Base-by-base conservation (phyloP, 2,329 filamentous ascomycete species). In the Aureobasidium leucospermi region DNA sequence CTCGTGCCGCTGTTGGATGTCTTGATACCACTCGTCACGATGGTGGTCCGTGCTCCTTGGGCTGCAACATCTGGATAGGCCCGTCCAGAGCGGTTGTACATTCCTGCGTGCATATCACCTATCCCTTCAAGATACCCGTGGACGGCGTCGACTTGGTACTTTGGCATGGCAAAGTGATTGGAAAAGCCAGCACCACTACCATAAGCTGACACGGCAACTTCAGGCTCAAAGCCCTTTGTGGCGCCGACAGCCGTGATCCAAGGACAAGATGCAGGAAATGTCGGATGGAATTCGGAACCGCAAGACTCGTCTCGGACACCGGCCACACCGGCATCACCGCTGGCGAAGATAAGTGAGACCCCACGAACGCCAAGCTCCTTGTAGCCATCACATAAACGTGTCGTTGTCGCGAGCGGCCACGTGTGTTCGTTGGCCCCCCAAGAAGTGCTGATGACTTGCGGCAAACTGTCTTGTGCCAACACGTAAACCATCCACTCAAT, bases 31-130 rank as follows among this genome's bases (percentile, higher is more conserved):
- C 19, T 19, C 19, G 19, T 19, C 19, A 19, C 19, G 45, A 72
- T 71, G 2, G 70, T 73, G 62, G 76, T 79, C 62, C 71, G 67
- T 69, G 66, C 67, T 31, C 85, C 87, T 63, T 83, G 81, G n/a
- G 77, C 76, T 11, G 76, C 72, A 36, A 79, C 71, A 63, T 79
- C 77, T 1, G 77, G 77, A 61, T 78, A 77, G 5, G 69, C 77
- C 58, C 77, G 74, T 43, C 77, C 77, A 15, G 67, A 60, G 46
- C 65, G 67, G 65, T 79, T 79, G 69, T 78, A 79, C 1, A 78
- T 66, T n/a, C 75, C 76, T 19, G 72, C 63, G 71, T 73, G 73
- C n/a, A 13, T 15, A 13, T 13, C 23, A 0, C 48, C 29, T 19
- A 78, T 69, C 42, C 68, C 70, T 41, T 65, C 61, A 10, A 78